phyloP scores from a whole-genome alignment of 371 early-diverging fungal species.

The Lichtheimia hyalospora region DNA sequence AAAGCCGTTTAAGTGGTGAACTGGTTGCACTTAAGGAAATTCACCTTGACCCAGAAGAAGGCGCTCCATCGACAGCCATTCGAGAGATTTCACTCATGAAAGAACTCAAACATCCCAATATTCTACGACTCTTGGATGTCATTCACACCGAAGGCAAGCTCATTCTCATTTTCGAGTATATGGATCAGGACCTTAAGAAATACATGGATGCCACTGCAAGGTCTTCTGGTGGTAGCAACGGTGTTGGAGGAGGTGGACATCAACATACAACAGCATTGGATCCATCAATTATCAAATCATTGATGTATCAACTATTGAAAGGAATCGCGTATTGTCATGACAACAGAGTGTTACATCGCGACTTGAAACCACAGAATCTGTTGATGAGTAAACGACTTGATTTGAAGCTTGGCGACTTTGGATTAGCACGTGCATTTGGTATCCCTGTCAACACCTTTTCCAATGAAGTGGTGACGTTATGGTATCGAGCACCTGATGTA shows the following conservation, averaged over 20 bases:
- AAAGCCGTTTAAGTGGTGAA: conserved; percentile 81
- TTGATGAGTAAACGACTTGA: conserved; percentile 86
- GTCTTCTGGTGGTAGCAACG: conserved; percentile 32
- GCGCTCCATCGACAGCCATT: conserved; percentile 96
- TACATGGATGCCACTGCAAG: conserved; percentile 83
- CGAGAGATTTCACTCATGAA: conserved; percentile 96
- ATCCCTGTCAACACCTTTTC: conserved; percentile 96
- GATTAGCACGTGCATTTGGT: conserved; percentile 94
- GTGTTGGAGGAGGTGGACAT: conserved; percentile 32
- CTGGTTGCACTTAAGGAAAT: conserved; percentile 98
- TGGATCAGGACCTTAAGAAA: conserved; percentile 97
- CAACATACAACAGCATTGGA: conserved; percentile 59
- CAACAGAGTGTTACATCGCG: conserved; percentile 93
- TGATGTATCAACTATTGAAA: conserved; percentile 86
- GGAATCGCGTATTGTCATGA: conserved; percentile 96
- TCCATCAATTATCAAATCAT: conserved; percentile 66
- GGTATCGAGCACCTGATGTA: conserved; percentile 98
- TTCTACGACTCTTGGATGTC: conserved; percentile 93
- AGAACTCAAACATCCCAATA: conserved; percentile 88
- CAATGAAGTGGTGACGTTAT: conserved; percentile 98
- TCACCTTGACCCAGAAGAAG: conserved; percentile 88
- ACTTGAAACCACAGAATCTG: conserved; percentile 96
- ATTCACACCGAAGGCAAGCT: conserved; percentile 97
- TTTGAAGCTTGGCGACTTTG: conserved; percentile 95
- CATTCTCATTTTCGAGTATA: conserved; percentile 98